Conservation (phyloP, 106 monocot species). For the Acorus calamus region DNA sequence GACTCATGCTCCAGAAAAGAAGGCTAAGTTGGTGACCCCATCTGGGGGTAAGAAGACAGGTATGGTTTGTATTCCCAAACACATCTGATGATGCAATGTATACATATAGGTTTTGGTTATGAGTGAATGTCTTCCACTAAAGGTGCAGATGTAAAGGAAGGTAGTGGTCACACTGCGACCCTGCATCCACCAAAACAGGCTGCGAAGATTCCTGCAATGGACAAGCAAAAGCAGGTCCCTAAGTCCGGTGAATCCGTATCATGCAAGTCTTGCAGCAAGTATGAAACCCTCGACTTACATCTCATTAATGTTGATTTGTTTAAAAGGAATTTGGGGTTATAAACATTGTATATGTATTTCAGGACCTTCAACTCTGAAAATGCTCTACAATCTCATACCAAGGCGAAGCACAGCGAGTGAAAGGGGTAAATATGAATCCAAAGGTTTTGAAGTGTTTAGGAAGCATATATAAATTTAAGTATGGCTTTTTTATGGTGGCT, state of each 20-base stretch:
- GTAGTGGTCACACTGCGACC: slow-evolving; percentile 34
- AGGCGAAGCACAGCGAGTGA: slow-evolving; percentile 54
- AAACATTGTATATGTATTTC: background rate
- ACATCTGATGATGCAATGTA: background rate
- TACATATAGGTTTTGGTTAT: background rate
- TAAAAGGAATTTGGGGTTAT: background rate
- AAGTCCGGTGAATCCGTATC: slow-evolving; percentile 39
- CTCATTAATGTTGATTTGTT: background rate
- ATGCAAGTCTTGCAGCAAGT: slow-evolving; percentile 87
- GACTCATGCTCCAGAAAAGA: slow-evolving; percentile 44
- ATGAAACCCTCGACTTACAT: background rate
- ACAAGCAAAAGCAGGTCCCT: slow-evolving; percentile 42
- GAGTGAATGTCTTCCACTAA: background rate
- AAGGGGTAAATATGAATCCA: background rate
- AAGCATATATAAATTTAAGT: no score
- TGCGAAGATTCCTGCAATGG: slow-evolving; percentile 43
- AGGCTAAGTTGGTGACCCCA: slow-evolving; percentile 34
- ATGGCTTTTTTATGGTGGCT: no score
- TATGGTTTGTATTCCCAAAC: background rate
- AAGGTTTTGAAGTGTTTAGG: no score
- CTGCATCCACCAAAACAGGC: slow-evolving; percentile 60
- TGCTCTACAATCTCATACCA: slow-evolving; percentile 60
- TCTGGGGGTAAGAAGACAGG: slow-evolving; percentile 43
- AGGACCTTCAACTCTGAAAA: slow-evolving; percentile 69
- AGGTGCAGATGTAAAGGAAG: slow-evolving; percentile 51